Evolutionary conservation across 352 stramenopile species (phyloP), one percentile per base, ranked within the genome.

Genomic region (Pythium guiyangense): DNA sequence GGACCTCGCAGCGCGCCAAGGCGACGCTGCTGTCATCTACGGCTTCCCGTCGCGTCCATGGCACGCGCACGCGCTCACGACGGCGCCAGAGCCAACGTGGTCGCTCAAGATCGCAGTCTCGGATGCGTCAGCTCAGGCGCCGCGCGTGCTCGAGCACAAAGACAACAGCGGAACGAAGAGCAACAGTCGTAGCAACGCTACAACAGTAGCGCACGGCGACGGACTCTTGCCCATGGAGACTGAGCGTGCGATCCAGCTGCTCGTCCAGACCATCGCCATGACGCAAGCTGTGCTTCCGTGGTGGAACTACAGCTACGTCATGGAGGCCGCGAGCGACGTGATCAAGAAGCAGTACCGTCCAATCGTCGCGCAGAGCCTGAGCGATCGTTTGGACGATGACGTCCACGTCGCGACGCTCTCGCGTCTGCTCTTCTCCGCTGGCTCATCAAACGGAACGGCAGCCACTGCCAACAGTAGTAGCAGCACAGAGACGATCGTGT

Each of bases 101-200:
- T 49, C 51, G 25, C 17, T 49, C 37, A 25, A 29, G 39, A 40
- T 57, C 37, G 39, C 39, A 4, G 14, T 57, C 17, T 6, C 40
- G 10, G 37, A 57, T 26, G 46, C 45, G 25, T n/a, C n/a, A n/a
- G n/a, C n/a, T n/a, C n/a, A n/a, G n/a, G n/a, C n/a, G n/a, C n/a
- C n/a, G n/a, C n/a, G n/a, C n/a, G n/a, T n/a, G n/a, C n/a, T 49
- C 51, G 51, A 57, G 26, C 39, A 49, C 49, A 15, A 31, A 25
- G 29, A 22, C n/a, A n/a, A n/a, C n/a, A n/a, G n/a, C n/a, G n/a
- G n/a, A n/a, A n/a, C n/a, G n/a, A n/a, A n/a, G n/a, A n/a, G n/a
- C n/a, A n/a, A n/a, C n/a, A n/a, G n/a, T n/a, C n/a, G n/a, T n/a
- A n/a, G n/a, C n/a, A n/a, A n/a, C n/a, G n/a, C n/a, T n/a, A n/a